Conservation (phyloP, 2,329 filamentous ascomycete genomes). For the Beauveria scarabaeidicola region DNA sequence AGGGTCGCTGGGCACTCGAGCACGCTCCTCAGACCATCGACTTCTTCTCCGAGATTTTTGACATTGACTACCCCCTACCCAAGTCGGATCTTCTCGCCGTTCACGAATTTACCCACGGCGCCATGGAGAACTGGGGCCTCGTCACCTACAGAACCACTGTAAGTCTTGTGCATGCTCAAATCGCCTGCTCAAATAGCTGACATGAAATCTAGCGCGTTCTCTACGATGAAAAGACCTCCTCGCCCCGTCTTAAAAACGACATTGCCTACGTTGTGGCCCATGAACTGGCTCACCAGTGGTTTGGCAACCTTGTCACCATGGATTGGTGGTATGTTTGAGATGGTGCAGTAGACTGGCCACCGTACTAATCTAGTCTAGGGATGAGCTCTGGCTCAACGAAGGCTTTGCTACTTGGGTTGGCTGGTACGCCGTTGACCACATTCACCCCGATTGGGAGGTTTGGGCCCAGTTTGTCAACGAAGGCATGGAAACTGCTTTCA, state of each 20-base stretch:
- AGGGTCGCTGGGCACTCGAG: constrained; percentile 81
- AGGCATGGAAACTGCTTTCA: constrained; percentile 84
- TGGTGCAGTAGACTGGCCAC: not conserved
- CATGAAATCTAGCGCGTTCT: constrained; percentile 55
- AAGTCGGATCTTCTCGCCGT: constrained; percentile 88
- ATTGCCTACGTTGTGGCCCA: constrained; percentile 98
- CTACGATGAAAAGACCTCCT: constrained; percentile 89
- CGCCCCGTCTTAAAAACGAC: constrained; percentile 82
- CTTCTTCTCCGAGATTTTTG: constrained; percentile 92
- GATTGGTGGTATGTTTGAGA: constrained; percentile 61
- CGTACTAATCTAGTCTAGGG: constrained; percentile 22
- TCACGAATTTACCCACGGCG: constrained; percentile 80
- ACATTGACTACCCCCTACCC: constrained; percentile 84
- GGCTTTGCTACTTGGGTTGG: constrained; percentile 98
- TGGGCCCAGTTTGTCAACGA: constrained; percentile 98
- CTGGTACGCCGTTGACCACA: constrained; percentile 83
- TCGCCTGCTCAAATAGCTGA: not conserved
- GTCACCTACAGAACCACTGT: constrained; percentile 87
- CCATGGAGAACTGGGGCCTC: constrained; percentile 95
- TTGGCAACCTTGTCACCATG: constrained; percentile 92
- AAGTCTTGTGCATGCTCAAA: not conserved
- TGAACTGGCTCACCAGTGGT: constrained; percentile 94
- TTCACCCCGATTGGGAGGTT: constrained; percentile 95
- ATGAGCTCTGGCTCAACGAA: constrained; percentile 88
- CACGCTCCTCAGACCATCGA: constrained; percentile 92